Conservation (phyloP, 495 filamentous ascomycete species). For the Aspergillus conjunctus region DNA sequence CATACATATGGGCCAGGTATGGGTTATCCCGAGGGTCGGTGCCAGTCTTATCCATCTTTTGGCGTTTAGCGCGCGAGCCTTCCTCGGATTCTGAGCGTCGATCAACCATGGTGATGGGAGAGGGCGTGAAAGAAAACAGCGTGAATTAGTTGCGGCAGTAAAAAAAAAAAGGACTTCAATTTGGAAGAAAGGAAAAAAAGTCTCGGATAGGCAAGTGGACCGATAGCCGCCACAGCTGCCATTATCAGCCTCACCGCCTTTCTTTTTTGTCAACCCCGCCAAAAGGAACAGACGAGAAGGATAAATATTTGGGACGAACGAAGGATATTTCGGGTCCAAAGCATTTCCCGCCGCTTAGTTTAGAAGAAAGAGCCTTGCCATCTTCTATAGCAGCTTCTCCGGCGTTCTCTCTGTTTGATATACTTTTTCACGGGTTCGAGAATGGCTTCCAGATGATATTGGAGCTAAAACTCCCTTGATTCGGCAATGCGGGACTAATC, state of each 20-base stretch:
- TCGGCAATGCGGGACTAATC: conserved; percentile 19
- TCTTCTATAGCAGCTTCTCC: background rate
- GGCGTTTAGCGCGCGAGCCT: conserved; percentile 49
- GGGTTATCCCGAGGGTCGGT: conserved; percentile 68
- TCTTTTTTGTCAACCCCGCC: conserved; percentile 24
- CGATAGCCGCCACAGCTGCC: conserved; percentile 36
- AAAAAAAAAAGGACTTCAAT: conserved; percentile 15
- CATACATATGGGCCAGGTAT: conserved; percentile 89
- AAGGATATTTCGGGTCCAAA: background rate
- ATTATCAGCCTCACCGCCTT: conserved; percentile 33
- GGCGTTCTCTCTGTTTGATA: background rate
- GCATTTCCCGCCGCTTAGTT: conserved; percentile 2
- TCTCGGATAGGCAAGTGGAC: conserved; percentile 40
- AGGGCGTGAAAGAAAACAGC: conserved; percentile 4
- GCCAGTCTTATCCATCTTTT: conserved; percentile 48
- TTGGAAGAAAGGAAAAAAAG: conserved; percentile 23
- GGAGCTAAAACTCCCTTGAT: conserved; percentile 18
- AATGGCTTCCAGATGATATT: conserved; percentile 8
- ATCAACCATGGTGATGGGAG: conserved; percentile 40
- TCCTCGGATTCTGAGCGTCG: conserved; percentile 45
- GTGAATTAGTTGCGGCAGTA: conserved; percentile 1
- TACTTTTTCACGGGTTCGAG: background rate
- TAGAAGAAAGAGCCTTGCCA: background rate
- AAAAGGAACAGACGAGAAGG: conserved; percentile 13
- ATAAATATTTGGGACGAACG: background rate